Evolutionary conservation across 495 filamentous ascomycete species (phyloP).

Genomic region (Saxispiralis lemnorum): DNA sequence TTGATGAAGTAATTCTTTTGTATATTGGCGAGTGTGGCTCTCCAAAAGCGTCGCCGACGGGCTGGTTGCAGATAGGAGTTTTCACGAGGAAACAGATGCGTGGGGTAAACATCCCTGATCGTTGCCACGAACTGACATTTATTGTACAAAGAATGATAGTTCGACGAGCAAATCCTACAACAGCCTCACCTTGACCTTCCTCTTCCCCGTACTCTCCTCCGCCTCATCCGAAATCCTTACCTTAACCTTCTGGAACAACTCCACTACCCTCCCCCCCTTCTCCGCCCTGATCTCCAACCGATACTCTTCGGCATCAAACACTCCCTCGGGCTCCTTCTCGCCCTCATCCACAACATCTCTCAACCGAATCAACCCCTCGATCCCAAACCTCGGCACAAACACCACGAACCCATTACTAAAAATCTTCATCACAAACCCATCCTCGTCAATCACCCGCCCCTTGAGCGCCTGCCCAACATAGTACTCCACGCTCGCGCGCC

Average conservation of each 20-base stretch:
- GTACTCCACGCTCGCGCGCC: conserved; percentile 82
- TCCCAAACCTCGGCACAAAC: conserved; percentile 85
- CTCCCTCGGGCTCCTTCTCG: conserved; percentile 42
- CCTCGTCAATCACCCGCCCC: conserved; percentile 62
- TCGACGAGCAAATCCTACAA: conserved; percentile 26
- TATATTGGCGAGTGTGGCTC: too few relatives aligned
- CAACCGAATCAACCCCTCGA: conserved; percentile 76
- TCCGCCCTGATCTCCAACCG: conserved; percentile 42
- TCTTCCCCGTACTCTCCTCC: conserved; percentile 87
- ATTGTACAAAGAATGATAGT: too few relatives aligned
- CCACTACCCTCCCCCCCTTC: conserved; percentile 38
- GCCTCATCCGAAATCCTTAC: conserved; percentile 80
- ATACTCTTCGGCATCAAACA: conserved; percentile 73
- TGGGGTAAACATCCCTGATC: too few relatives aligned
- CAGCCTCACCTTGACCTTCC: conserved; percentile 60
- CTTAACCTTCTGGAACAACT: conserved; percentile 75
- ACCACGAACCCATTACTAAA: conserved; percentile 95
- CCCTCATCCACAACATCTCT: conserved; percentile 52
- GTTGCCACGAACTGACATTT: too few relatives aligned
- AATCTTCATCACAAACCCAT: conserved; percentile 89
- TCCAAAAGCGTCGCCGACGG: too few relatives aligned
- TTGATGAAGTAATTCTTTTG: too few relatives aligned
- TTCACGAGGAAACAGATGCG: too few relatives aligned
- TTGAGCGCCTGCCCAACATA: conserved; percentile 93
- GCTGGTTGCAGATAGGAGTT: too few relatives aligned